Evolutionary conservation across 148 eudicot genomes (phyloP).

Genomic region (Pouteria glomerata): DNA sequence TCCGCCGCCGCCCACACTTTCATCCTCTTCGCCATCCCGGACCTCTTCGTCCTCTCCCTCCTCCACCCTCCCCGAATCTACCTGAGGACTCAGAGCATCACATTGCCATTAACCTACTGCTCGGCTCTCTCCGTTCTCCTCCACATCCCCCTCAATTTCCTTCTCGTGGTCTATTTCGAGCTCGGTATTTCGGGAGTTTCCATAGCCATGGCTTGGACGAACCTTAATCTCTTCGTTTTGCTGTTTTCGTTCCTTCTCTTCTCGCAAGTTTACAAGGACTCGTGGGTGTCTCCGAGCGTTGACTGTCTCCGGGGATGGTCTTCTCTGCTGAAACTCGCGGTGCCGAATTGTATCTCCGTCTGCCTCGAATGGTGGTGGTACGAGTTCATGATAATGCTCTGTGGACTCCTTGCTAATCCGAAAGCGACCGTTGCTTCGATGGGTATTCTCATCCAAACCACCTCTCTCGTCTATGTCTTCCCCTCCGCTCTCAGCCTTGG

Average conservation of each 20-base stretch:
- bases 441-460: conserved; percentile 86
- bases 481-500: conserved; percentile 73
- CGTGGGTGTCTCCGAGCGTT: conserved; percentile 65
- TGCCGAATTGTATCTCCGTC: conserved; percentile 74
- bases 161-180: conserved; percentile 49
- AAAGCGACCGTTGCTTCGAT: conserved; percentile 77
- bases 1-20: conserved; percentile 60
- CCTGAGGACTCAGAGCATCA: conserved; percentile 67
- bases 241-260: conserved; percentile 44
- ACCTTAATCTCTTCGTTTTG: conserved; percentile 55
- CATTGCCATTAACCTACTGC: conserved; percentile 66
- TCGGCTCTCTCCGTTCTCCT: conserved; percentile 51
- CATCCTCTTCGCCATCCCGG: conserved; percentile 69
- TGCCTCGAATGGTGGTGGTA: conserved; percentile 99
- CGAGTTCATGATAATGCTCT: conserved; percentile 79
- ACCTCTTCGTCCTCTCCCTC: conserved; percentile 64
- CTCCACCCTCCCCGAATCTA: conserved; percentile 80
- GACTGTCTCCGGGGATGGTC: conserved; percentile 82
- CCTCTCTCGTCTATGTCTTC: conserved; percentile 75
- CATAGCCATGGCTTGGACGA: conserved; percentile 58
- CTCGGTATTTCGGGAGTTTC: conserved; percentile 77
- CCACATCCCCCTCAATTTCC: conserved; percentile 63
- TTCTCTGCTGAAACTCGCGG: conserved; percentile 43
- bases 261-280: conserved; percentile 51
- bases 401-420: conserved; percentile 67